Conservation (phyloP, 208 protist genomes). For the Angomonas deanei region DNA sequence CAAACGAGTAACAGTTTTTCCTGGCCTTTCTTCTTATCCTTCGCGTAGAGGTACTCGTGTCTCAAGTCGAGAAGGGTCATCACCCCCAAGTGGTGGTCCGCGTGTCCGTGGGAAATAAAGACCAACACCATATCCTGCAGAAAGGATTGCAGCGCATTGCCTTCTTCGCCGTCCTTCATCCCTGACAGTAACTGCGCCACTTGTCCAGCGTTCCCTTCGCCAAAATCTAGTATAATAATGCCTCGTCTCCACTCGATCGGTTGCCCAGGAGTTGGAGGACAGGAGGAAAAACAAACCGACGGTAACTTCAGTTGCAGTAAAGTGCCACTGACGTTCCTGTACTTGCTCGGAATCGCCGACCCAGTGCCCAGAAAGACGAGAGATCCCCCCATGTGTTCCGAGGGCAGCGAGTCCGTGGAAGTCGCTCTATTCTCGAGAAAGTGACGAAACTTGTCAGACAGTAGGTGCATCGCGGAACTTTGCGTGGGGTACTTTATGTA, state of each 20-base stretch:
- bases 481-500: constrained; percentile 44
- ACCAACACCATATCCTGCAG: constrained; percentile 48
- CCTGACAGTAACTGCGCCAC: constrained; percentile 23
- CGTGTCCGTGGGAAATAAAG: constrained; percentile 89
- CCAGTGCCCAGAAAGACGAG: constrained; percentile 83
- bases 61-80: constrained; percentile 58
- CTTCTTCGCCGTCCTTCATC: background rate
- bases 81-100: constrained; percentile 85
- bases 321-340: constrained; percentile 82
- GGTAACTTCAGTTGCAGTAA: constrained; percentile 53
- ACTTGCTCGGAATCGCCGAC: constrained; percentile 85
- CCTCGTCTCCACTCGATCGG: constrained; percentile 18
- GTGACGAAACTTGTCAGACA: too few relatives aligned
- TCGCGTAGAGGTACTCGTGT: constrained; percentile 22
- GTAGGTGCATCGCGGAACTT: constrained; percentile 16
- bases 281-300: constrained; percentile 19
- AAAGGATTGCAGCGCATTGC: background rate
- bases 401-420: too few relatives aligned
- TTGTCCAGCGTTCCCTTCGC: constrained; percentile 76
- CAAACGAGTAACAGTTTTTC: constrained; percentile 52
- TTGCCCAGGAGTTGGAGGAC: background rate
- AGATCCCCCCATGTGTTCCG: constrained; percentile 24
- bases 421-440: too few relatives aligned
- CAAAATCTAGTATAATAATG: constrained; percentile 78
- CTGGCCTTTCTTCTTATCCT: background rate